Conservation (phyloP, 257 asterid species). For the Cinchona pubescens region DNA sequence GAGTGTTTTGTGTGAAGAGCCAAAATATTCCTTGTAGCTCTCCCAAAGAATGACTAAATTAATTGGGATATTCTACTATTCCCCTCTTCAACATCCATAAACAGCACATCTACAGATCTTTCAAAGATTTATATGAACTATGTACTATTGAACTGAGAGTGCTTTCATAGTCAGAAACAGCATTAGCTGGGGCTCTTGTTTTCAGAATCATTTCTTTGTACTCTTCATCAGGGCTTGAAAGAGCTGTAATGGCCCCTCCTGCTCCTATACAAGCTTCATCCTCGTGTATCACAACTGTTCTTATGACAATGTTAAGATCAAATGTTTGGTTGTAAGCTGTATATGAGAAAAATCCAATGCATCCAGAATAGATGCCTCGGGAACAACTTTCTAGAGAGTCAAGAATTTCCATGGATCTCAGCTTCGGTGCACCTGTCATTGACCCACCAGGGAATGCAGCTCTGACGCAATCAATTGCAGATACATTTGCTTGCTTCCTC, state of each 20-base stretch:
- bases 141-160: neutral
- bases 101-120: neutral
- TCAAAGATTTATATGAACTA: neutral
- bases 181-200: conserved; percentile 74
- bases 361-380: conserved; percentile 89
- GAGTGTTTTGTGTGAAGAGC: neutral
- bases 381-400: conserved; percentile 79
- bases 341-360: conserved; percentile 87
- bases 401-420: conserved; percentile 92
- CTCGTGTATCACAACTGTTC: conserved; percentile 64
- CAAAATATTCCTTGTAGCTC: neutral
- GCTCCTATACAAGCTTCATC: conserved; percentile 89
- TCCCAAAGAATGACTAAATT: neutral
- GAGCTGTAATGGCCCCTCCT: conserved; percentile 95
- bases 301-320: conserved; percentile 87
- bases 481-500: conserved; percentile 46
- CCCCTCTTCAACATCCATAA: neutral
- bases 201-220: conserved; percentile 89
- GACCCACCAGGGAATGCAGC: conserved; percentile 99
- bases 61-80: neutral
- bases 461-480: conserved; percentile 69
- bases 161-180: conserved; percentile 39
- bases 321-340: conserved; percentile 61
- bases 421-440: conserved; percentile 98
- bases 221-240: conserved; percentile 75